Conservation (phyloP, 345 rosid genomes). For the Physaria fendleri region DNA sequence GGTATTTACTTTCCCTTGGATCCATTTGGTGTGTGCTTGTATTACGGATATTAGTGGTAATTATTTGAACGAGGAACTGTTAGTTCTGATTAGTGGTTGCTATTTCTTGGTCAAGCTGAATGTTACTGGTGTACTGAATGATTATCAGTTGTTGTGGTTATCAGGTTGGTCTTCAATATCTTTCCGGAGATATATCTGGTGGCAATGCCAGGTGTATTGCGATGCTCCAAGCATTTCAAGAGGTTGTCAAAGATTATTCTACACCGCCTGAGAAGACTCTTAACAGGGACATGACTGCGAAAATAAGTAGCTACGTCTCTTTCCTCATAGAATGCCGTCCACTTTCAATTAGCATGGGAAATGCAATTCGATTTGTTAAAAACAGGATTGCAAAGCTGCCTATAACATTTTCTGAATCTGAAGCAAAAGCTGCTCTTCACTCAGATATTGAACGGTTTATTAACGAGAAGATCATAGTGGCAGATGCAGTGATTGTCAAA, state of each 20-base stretch:
- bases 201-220: constrained; percentile 98
- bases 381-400: constrained; percentile 70
- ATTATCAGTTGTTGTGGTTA: constrained; percentile 20
- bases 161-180: constrained; percentile 87
- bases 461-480: constrained; percentile 68
- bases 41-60: not conserved
- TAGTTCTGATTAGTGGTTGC: not conserved
- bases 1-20: constrained; percentile 34
- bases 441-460: constrained; percentile 80
- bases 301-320: constrained; percentile 77
- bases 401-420: constrained; percentile 54
- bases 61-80: not conserved
- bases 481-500: constrained; percentile 69
- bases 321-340: constrained; percentile 87
- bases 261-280: constrained; percentile 80
- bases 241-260: constrained; percentile 68
- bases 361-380: constrained; percentile 76
- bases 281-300: constrained; percentile 71
- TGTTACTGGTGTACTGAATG: not conserved
- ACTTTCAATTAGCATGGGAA: constrained; percentile 93
- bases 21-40: not conserved
- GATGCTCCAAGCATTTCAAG: constrained; percentile 92
- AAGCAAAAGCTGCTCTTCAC: constrained; percentile 64
- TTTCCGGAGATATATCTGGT: constrained; percentile 76
- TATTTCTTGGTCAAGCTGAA: not conserved